These are phyloP conservation scores for Fragaria iinumae DNA, from an alignment of 306 rosid species.

Conservation along the genomic window DNA sequence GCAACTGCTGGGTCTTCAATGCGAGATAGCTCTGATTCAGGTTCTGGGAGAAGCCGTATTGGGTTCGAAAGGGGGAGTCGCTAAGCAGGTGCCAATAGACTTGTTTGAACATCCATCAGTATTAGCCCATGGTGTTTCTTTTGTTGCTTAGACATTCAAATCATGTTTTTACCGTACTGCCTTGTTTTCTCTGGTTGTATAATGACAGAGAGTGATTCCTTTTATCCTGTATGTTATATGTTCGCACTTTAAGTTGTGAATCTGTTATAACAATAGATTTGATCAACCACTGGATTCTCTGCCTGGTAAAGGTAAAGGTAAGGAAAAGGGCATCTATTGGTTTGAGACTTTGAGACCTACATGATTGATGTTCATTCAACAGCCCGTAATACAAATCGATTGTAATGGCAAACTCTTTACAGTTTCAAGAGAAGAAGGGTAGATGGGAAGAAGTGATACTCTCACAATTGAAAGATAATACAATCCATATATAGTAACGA, in stretches of 20 bases:
- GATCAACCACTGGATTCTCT: background rate
- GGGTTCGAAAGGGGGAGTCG: constrained; percentile 78
- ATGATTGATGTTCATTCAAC: background rate
- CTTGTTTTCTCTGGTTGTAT: background rate
- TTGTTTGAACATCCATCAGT: background rate
- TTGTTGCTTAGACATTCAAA: background rate
- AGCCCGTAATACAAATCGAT: too few species aligned
- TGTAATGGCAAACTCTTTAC: background rate
- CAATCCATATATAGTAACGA: background rate
- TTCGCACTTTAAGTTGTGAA: background rate
- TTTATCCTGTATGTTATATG: background rate
- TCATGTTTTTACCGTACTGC: background rate
- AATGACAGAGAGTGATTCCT: background rate
- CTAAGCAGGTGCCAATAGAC: constrained; percentile 20
- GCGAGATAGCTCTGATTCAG: constrained; percentile 72
- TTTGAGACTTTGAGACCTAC: background rate
- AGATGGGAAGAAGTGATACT: background rate
- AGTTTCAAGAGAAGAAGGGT: background rate
- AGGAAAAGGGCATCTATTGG: background rate
- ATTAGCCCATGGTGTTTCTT: background rate
- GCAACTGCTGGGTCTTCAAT: constrained; percentile 85
- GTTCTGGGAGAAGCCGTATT: constrained; percentile 74
- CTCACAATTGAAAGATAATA: background rate
- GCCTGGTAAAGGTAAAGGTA: background rate
- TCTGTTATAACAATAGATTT: background rate